Percentiles rank a stretch among this genome's conserved stretches.
phyloP scores from a whole-genome alignment of 768 basidiomycete species.

The Lentinula edodes region DNA sequence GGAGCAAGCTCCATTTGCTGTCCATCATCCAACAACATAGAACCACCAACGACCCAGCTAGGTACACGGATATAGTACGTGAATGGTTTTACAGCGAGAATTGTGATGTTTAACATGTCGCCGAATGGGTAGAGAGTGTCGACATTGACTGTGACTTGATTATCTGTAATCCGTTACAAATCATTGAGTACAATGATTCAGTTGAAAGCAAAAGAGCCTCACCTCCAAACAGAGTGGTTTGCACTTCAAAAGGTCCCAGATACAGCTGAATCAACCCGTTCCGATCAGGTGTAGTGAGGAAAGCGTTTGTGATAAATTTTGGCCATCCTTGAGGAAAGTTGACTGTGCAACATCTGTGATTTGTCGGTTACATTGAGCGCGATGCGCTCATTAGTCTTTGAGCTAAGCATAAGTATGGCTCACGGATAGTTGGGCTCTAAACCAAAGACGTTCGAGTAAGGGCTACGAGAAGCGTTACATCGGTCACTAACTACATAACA shows the following conservation, averaged over 20 bases:
- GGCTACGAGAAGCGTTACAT: constrained; percentile 15
- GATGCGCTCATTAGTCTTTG: too few relatives aligned
- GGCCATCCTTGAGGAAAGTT: constrained; percentile 52
- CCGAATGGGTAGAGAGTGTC: constrained; percentile 49
- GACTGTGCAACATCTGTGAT: constrained; percentile 42
- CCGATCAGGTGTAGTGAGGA: constrained; percentile 38
- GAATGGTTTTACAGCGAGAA: constrained; percentile 35
- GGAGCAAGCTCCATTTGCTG: constrained; percentile 25
- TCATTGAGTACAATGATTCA: too few relatives aligned
- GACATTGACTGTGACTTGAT: constrained; percentile 35
- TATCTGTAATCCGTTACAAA: constrained; percentile 21
- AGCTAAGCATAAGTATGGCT: constrained; percentile 5
- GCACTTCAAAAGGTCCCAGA: constrained; percentile 40
- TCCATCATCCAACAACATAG: constrained; percentile 32
- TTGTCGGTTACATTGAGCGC: background rate
- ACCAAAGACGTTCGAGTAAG: constrained; percentile 46
- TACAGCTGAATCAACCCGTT: constrained; percentile 41
- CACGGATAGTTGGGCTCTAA: constrained; percentile 46
- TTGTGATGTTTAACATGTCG: constrained; percentile 38
- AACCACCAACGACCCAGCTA: constrained; percentile 42
- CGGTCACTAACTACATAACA: too few relatives aligned
- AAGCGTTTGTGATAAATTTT: constrained; percentile 48
- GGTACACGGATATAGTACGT: constrained; percentile 45
- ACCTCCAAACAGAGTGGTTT: constrained; percentile 33
- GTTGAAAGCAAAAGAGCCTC: background rate